A percentile compares a stretch with the other conserved stretches of the same genome.
These are phyloP conservation scores for Solanum sitiens DNA, from an alignment of 257 asterid genomes.

Conservation along the genomic window DNA sequence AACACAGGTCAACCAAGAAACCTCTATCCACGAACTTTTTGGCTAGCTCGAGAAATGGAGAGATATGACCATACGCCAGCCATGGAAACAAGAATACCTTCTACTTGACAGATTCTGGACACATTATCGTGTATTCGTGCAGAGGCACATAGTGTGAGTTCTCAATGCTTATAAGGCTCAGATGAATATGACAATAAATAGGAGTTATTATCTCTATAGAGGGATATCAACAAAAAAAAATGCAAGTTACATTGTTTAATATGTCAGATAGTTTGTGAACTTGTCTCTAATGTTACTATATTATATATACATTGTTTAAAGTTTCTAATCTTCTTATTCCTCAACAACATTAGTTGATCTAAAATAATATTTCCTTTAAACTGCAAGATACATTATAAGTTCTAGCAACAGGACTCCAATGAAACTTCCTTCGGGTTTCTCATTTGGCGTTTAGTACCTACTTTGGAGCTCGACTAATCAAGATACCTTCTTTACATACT, in stretches of 20 bases:
- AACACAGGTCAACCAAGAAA: conserved; percentile 10
- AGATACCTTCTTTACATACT: not conserved
- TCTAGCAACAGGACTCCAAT: not conserved
- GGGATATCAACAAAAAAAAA: too few relatives aligned
- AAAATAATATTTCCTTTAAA: not conserved
- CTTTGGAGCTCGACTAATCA: not conserved
- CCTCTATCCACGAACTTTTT: conserved; percentile 24
- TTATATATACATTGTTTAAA: not conserved
- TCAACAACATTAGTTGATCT: not conserved
- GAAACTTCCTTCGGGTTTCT: not conserved
- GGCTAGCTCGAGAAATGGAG: conserved; percentile 45
- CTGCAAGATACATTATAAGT: not conserved
- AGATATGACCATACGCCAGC: conserved; percentile 49
- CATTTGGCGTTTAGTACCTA: not conserved
- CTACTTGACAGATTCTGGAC: not conserved
- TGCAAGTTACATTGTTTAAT: not conserved
- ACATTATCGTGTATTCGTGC: not conserved
- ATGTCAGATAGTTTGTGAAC: not conserved
- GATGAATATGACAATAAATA: not conserved
- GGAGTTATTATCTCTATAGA: not conserved
- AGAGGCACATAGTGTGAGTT: not conserved
- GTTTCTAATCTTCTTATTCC: not conserved
- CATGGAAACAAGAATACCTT: conserved; percentile 41
- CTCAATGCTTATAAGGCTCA: too few relatives aligned
- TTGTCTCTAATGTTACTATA: not conserved